Evolutionary conservation across 257 asterid species (phyloP), one percentile per base, ranked within the genome.

Genomic region (Eustoma russellianum): DNA sequence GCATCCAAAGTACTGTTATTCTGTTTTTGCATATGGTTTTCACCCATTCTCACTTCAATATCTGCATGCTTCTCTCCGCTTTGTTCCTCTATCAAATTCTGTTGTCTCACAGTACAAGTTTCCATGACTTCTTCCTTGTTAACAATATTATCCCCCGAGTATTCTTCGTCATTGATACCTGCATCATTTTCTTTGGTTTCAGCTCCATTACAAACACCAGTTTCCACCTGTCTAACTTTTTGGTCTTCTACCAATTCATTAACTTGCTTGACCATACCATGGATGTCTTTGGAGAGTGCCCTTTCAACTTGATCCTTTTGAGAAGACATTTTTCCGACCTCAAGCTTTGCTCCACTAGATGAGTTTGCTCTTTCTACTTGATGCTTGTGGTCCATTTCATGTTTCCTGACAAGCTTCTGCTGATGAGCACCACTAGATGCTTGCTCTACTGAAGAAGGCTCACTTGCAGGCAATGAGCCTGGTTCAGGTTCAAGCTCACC

Each of bases 401-500:
- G 14, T 40, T 73, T 77, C 15, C 44, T 50, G 12, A 63, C 55
- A 60, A 59, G 71, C 68, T 74, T 73, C 68, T 74, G 64, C 57
- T 30, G 71, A 33, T 72, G 67, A 47, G 62, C 49, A 55, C 65
- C 70, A 60, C 43, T 67, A 50, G 75, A 63, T 68, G 68, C 70
- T 65, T 76, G 61, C 33, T 78, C 86, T 64, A 72, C 72, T 66
- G 56, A 60, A 41, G 51, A 71, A 48, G 67, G 72, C 66, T 74
- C 59, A 15, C 73, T 14, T 16, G 63, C 12, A 51, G 92, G 64
- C 38, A 53, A 66, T 13, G 70, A 80, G 57, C 77, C 83, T 51
- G 83, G 94, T 51, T 91, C 98, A 30, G 97, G 98, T 57, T 82
- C 97, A 61, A 91, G 77, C 65, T 91, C 98, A 64, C 98, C 98